Base-by-base conservation (phyloP, 192 early-diverging fungal genomes). In the Umbelopsis sp. region DNA sequence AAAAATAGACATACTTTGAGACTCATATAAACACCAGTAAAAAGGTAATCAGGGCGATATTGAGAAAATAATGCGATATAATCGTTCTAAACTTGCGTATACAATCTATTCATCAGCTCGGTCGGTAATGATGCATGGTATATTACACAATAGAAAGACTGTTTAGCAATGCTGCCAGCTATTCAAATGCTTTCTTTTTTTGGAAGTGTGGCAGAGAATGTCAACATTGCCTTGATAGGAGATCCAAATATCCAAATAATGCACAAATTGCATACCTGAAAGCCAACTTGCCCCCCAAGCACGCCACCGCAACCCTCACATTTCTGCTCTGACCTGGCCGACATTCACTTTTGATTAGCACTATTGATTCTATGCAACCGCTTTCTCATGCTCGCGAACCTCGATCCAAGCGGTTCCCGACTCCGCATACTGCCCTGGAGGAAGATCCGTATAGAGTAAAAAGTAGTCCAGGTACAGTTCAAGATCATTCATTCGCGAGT, bases 361-460 rank as follows among this genome's bases (percentile, higher is more conserved):
- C 16, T 15, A 61, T 15, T 18, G 15, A 33, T 61, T 33, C 11
- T 25, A 61, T 61, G 55, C 27, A 61, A 11, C 55, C 27, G 30
- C 27, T 35, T 61, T 30, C 55, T 4, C 33, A 61, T 61, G 55
- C 55, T 30, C 55, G 55, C 9, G 33, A 61, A 35, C 27, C 37
- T 30, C 21, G 55, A 16, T 30, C 55, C 10, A 25, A 61, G 16
- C 21, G 55, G 13, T 1, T 61, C 27, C 27, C 25, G 33, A 35
- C 55, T 35, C 55, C 55, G 7, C 27, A 25, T 27, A 25, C 30
- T 3, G 12, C 55, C 10, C 30, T 16, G 6, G 55, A 61, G 30
- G 27, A 18, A 27, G 55, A 61, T 61, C 55, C 55, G 33, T 61
- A 61, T 18, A 61, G 55, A 61, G 30, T 61, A 12, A 61, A 35